Base-by-base conservation (phyloP, 2,329 filamentous ascomycete species). In the Cadophora luteo-olivacea region DNA sequence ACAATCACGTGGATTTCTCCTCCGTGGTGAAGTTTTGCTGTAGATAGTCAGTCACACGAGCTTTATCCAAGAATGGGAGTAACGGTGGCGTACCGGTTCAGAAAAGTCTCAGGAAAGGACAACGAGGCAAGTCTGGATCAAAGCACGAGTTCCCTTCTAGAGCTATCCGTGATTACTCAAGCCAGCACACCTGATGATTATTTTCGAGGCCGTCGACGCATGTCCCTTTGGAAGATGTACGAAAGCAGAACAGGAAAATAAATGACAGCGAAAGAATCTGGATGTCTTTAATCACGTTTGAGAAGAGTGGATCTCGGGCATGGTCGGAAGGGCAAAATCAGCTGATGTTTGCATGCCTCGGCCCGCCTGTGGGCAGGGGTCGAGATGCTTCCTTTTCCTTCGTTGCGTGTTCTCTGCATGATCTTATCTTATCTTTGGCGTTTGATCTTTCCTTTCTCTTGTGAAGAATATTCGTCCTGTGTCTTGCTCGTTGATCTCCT, bases 331-430 rank as follows among this genome's bases (percentile, higher is more conserved):
- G 22, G 6, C 11, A 61, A 52, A 65, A 68, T 68, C 66, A 68
- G 66, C 61, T 68, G 61, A 68, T 68, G 48, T 24, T 65, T 65
- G 66, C 61, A 60, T n/a, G 54, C 61, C 60, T 49, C 41, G 52
- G 54, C 29, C 54, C 64, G 25, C 25, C 33, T 61, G 16, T 33
- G 38, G 38, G 32, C 25, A 49, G 38, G 58, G 38, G 25, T 49
- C 4, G 12, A 16, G 3, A 16, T 11, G 16, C 24, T 5, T 32
- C 22, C 25, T 25, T n/a, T 61, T 49, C 2, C 38, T 48, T 29
- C 38, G 24, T 1, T 19, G 16, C 45, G 25, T 33, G 25, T 49
- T 32, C 38, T 48, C n/a, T 61, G 25, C 38, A 49, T 38, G 25
- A 61, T 61, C 58, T 61, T 45, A 61, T 61, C 58, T 61, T 48